Evolutionary conservation across 2,329 filamentous ascomycete genomes (phyloP).

Genomic region (Fusarium sp.): DNA sequence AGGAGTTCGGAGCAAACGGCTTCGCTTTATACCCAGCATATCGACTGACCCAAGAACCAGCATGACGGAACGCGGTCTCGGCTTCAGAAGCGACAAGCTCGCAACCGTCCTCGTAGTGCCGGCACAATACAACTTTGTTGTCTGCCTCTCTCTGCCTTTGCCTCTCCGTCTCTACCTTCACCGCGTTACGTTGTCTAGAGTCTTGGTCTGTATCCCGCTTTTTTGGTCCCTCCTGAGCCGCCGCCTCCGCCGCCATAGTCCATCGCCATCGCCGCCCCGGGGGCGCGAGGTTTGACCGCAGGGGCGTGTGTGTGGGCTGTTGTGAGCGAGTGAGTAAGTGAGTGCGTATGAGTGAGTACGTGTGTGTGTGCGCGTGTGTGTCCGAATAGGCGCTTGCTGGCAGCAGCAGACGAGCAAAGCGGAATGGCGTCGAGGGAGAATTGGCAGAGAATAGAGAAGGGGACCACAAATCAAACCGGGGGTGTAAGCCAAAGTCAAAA

Average conservation of each 20-base stretch:
- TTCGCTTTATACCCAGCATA: constrained; percentile 47
- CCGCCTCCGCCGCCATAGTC: constrained; percentile 26
- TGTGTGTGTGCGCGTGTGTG: constrained; percentile 14
- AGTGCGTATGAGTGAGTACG: too few relatives aligned
- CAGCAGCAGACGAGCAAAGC: constrained; percentile 8
- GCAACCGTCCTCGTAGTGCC: constrained; percentile 41
- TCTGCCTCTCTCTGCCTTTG: constrained; percentile 5
- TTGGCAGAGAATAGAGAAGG: constrained; percentile 18
- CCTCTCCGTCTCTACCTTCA: constrained; percentile 30
- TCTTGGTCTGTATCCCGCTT: constrained; percentile 24
- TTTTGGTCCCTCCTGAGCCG: constrained; percentile 26
- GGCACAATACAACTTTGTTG: constrained; percentile 31
- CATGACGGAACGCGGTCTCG: constrained; percentile 40
- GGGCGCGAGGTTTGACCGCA: constrained; percentile 18
- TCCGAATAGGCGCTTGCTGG: constrained; percentile 15
- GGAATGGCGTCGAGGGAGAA: constrained; percentile 16
- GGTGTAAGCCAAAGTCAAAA: constrained; percentile 6
- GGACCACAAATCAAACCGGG: constrained; percentile 25
- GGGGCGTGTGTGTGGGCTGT: constrained; percentile 31
- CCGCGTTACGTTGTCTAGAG: constrained; percentile 29
- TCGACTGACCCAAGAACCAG: constrained; percentile 38
- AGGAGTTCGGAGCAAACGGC: constrained; percentile 47
- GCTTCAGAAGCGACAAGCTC: constrained; percentile 40
- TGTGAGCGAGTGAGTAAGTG: too few relatives aligned
- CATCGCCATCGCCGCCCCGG: constrained; percentile 32